Conservation (phyloP, 1,139 yeast genomes). For the Hansenula sp. region DNA sequence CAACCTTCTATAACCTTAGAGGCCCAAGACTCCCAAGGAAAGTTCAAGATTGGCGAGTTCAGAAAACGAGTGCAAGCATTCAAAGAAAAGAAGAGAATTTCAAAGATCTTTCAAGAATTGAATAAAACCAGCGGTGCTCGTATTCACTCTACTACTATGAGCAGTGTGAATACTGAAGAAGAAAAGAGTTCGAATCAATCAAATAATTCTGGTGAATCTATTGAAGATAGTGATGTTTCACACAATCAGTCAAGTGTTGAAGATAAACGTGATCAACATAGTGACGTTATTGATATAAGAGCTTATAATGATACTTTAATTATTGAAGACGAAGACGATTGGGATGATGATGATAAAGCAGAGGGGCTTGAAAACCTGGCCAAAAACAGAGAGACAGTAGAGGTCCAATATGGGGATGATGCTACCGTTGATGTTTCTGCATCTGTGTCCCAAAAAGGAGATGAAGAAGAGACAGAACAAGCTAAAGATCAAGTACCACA, state of each 20-base stretch:
- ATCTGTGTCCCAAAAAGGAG: too few species aligned
- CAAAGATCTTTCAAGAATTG: not conserved
- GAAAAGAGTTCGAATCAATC: not conserved
- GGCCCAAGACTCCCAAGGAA: not conserved
- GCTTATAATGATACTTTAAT: not conserved
- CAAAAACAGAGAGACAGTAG: too few species aligned
- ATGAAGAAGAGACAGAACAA: too few species aligned
- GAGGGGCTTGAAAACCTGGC: too few species aligned
- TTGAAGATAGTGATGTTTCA: not conserved
- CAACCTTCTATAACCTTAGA: too few species aligned
- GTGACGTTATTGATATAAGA: not conserved
- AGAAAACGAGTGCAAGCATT: not conserved
- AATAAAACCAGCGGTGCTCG: not conserved
- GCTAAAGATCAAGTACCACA: too few species aligned
- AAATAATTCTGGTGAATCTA: not conserved
- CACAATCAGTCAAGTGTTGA: not conserved
- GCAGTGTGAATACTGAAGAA: too few species aligned
- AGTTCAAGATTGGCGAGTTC: slow-evolving; percentile 1
- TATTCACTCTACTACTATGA: not conserved
- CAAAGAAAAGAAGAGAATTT: not conserved
- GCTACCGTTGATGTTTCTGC: not conserved
- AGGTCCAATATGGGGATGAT: not conserved
- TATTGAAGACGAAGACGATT: not conserved
- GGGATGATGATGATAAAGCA: not conserved
- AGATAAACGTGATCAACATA: not conserved